phyloP scores from a whole-genome alignment of 78 protist species.

The slime mould (Dictyostelium discoideum) region DNA sequence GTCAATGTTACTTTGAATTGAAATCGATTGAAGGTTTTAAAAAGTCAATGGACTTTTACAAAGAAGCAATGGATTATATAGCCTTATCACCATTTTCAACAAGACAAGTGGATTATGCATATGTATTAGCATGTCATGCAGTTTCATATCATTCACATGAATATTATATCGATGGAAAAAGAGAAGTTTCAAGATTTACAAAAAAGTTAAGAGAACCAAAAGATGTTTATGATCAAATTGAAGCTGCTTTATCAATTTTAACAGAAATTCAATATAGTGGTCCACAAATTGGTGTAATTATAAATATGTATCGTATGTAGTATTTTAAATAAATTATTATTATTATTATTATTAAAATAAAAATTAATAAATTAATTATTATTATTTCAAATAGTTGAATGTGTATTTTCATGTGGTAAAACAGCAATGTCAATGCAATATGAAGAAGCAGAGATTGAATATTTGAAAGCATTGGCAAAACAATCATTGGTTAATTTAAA shows the following conservation, averaged over 20 bases:
- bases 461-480: not conserved
- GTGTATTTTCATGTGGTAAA: not conserved
- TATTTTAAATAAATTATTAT: not conserved
- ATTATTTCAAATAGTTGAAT: too few relatives aligned
- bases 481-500: not conserved
- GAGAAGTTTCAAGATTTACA: not conserved
- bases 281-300: not conserved
- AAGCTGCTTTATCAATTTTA: not conserved
- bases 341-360: too few relatives aligned
- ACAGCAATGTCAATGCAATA: not conserved
- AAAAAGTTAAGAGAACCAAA: conserved; percentile 2
- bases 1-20: not conserved
- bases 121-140: not conserved
- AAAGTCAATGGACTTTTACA: not conserved
- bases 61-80: not conserved
- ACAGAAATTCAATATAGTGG: not conserved
- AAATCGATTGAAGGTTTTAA: not conserved
- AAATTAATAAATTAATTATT: too few relatives aligned
- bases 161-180: not conserved
- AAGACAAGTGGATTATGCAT: not conserved
- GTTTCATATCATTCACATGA: not conserved
- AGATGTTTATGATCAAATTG: not conserved
- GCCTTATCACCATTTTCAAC: not conserved
- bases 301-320: not conserved
- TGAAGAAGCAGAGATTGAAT: not conserved